Percentiles rank a stretch among this genome's conserved stretches.
phyloP scores from a whole-genome alignment of 495 filamentous ascomycete genomes.

The Neurospora sp. region DNA sequence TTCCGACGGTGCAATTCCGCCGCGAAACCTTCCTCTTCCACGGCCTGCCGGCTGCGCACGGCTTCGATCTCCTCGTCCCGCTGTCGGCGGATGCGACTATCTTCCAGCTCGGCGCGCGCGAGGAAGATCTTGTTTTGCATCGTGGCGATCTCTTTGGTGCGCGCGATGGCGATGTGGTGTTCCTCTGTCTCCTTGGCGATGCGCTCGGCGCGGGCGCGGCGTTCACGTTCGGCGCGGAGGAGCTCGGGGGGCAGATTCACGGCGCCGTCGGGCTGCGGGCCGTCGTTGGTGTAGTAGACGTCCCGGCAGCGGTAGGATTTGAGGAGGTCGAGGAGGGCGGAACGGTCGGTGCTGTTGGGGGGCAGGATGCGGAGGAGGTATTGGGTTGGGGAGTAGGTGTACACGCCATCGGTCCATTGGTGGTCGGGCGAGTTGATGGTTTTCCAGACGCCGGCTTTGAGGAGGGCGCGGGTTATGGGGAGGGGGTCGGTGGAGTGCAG shows the following conservation, averaged over 20 bases:
- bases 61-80: slow-evolving; percentile 27
- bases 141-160: slow-evolving; percentile 31
- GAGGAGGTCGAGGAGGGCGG: slow-evolving; percentile 31
- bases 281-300: slow-evolving; percentile 38
- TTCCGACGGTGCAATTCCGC: slow-evolving; percentile 15
- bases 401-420: slow-evolving; percentile 30
- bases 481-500: slow-evolving; percentile 34
- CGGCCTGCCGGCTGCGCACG: slow-evolving; percentile 21
- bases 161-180: slow-evolving; percentile 25
- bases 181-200: slow-evolving; percentile 28
- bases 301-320: slow-evolving; percentile 32
- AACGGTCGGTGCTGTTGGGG: slow-evolving; percentile 18
- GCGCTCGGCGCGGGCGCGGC: slow-evolving; percentile 26
- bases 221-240: slow-evolving; percentile 34
- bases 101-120: slow-evolving; percentile 35
- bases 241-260: slow-evolving; percentile 34
- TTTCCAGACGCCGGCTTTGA: slow-evolving; percentile 39
- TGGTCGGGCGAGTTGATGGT: slow-evolving; percentile 35
- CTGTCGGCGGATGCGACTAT: slow-evolving; percentile 26
- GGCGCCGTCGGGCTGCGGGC: slow-evolving; percentile 34
- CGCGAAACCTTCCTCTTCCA: slow-evolving; percentile 16
- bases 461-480: slow-evolving; percentile 31
- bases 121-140: slow-evolving; percentile 35
- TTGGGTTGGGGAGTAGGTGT: slow-evolving; percentile 37
- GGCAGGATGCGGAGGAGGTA: slow-evolving; percentile 28